Percentiles rank a stretch among this genome's conserved stretches.
Conservation (phyloP, 805 yeast species). For the Kregervanrija fluxuum region DNA sequence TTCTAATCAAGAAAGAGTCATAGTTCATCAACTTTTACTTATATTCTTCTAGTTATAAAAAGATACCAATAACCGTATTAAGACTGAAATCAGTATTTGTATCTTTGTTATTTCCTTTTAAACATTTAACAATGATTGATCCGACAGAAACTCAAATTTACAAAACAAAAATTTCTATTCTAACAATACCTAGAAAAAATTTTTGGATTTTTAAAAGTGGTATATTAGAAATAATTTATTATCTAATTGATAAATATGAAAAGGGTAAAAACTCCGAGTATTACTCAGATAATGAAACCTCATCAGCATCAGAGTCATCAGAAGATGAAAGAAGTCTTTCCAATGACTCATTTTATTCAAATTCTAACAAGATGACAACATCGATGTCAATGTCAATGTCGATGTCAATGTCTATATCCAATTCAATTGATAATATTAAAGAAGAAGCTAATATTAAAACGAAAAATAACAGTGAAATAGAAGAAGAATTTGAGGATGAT, state of each 20-base stretch:
- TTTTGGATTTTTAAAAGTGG: slow-evolving; percentile 50
- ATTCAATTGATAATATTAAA: slow-evolving; percentile 3
- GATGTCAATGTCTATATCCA: slow-evolving; percentile 1
- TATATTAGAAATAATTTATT: slow-evolving; percentile 38
- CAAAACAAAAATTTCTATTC: slow-evolving; percentile 37
- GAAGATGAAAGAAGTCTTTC: slow-evolving; percentile 8
- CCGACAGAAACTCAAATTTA: slow-evolving; percentile 37
- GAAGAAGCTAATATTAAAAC: neutral
- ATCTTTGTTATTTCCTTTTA: neutral
- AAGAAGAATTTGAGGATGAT: slow-evolving; percentile 26
- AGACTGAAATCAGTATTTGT: neutral
- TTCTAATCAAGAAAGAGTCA: neutral
- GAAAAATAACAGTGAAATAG: neutral
- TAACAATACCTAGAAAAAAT: slow-evolving; percentile 45
- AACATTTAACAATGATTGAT: slow-evolving; percentile 8
- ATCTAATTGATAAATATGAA: slow-evolving; percentile 26
- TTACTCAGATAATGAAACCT: slow-evolving; percentile 6
- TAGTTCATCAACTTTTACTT: neutral
- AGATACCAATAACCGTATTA: neutral
- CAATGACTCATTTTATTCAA: slow-evolving; percentile 1
- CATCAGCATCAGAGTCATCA: slow-evolving; percentile 10
- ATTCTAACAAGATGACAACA: neutral
- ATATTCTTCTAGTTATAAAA: neutral
- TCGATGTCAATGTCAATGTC: neutral
- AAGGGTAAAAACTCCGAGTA: slow-evolving; percentile 6